These are phyloP conservation scores for Eucalyptus erythrocorys DNA, from an alignment of 345 rosid species.

Conservation along the genomic window DNA sequence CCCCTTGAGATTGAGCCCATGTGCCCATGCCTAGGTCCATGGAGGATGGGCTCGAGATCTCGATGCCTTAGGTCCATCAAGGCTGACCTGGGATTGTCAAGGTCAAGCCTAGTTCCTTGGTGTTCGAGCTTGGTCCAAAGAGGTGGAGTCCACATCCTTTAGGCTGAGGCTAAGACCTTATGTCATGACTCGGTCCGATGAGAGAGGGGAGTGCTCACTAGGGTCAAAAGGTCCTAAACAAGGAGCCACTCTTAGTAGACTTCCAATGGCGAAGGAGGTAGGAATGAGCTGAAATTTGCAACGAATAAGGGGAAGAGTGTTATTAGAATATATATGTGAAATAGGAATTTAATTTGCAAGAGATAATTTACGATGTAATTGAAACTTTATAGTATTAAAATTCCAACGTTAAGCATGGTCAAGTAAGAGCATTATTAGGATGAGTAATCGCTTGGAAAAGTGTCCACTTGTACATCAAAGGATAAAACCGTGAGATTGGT, in stretches of 20 bases:
- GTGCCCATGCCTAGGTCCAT: background rate
- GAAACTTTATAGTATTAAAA: background rate
- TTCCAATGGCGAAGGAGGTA: accelerated
- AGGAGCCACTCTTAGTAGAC: background rate
- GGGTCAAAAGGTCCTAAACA: background rate
- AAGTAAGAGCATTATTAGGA: background rate
- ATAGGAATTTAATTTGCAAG: background rate
- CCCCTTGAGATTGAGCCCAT: background rate
- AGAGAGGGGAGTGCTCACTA: background rate
- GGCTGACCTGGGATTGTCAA: background rate
- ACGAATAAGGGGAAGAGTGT: accelerated
- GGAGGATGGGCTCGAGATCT: background rate
- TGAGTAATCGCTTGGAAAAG: background rate
- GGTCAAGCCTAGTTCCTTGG: background rate
- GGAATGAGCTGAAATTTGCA: background rate
- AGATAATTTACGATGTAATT: accelerated
- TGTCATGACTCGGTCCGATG: accelerated
- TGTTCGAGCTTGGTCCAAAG: accelerated
- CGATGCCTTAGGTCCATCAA: background rate
- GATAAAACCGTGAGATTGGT: background rate
- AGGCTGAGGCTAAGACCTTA: background rate
- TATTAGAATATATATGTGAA: background rate
- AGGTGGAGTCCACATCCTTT: background rate
- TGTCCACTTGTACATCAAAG: background rate
- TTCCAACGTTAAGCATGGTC: background rate